These are phyloP conservation scores for Xylaria sp. DNA, from an alignment of 2,329 filamentous ascomycete species.

Conservation along the genomic window DNA sequence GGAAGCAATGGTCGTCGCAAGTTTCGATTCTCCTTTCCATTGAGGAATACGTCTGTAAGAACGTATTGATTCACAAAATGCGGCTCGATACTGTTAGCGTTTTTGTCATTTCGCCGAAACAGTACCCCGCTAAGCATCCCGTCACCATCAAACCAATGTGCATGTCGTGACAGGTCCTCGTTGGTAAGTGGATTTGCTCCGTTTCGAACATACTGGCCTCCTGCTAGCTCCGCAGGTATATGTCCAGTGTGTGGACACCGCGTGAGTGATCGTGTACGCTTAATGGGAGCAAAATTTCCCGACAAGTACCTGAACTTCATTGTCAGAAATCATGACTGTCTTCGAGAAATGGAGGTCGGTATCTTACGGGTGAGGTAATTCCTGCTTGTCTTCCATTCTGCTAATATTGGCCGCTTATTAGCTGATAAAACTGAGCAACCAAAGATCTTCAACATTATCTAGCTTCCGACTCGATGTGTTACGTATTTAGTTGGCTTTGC, in stretches of 20 bases:
- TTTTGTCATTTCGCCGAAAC: constrained; percentile 58
- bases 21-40: constrained; percentile 57
- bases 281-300: constrained; percentile 76
- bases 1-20: constrained; percentile 69
- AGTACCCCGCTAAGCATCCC: constrained; percentile 77
- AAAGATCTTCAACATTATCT: not conserved
- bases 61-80: constrained; percentile 77
- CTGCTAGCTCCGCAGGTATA: constrained; percentile 72
- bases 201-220: constrained; percentile 77
- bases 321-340: not conserved
- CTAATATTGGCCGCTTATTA: not conserved
- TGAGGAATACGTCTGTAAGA: constrained; percentile 72
- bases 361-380: constrained; percentile 46
- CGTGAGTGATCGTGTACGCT: constrained; percentile 64
- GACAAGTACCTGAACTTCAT: constrained; percentile 61
- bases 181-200: constrained; percentile 75
- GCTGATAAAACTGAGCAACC: not conserved
- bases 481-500: not conserved
- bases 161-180: constrained; percentile 67
- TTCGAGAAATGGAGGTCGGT: not conserved
- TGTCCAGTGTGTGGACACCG: constrained; percentile 65
- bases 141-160: constrained; percentile 80
- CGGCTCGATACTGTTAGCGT: constrained; percentile 58
- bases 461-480: not conserved
- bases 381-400: constrained; percentile 38